phyloP scores from a whole-genome alignment of 2,329 filamentous ascomycete species.

The Neofusicoccum laricinum region DNA sequence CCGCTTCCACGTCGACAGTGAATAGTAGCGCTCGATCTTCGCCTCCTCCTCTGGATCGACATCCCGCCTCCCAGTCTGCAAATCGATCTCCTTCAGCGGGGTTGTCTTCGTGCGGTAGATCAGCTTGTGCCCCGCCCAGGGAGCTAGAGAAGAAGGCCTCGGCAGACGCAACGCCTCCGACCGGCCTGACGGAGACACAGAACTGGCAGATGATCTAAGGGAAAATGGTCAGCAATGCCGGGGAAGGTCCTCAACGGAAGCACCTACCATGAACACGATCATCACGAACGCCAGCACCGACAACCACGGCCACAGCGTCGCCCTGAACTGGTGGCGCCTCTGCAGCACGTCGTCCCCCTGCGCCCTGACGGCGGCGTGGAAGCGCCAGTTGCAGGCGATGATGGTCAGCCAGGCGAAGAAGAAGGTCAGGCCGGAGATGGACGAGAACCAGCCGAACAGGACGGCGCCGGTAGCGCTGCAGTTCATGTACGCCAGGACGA shows the following conservation, averaged over 20 bases:
- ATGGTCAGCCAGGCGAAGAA: constrained; percentile 82
- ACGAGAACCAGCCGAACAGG: constrained; percentile 77
- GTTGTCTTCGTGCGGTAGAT: constrained; percentile 69
- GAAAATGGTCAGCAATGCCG: background rate
- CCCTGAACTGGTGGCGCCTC: constrained; percentile 39
- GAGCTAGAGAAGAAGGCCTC: constrained; percentile 60
- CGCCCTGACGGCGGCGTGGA: constrained; percentile 52
- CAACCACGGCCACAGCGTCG: constrained; percentile 40
- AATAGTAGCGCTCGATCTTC: constrained; percentile 53
- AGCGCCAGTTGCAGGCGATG: constrained; percentile 84
- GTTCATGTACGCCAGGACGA: constrained; percentile 70
- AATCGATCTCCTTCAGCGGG: constrained; percentile 71
- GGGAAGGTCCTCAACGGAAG: background rate
- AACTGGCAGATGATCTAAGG: background rate
- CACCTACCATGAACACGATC: constrained; percentile 22
- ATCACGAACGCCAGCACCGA: constrained; percentile 37
- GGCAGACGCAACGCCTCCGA: background rate
- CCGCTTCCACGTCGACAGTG: constrained; percentile 49
- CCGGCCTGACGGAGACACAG: constrained; percentile 29
- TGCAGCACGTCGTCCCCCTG: constrained; percentile 43
- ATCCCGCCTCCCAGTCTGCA: constrained; percentile 80
- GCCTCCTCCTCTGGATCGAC: constrained; percentile 79
- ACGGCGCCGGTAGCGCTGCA: constrained; percentile 55
- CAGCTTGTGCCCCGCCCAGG: constrained; percentile 67
- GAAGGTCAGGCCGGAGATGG: constrained; percentile 68